Evolutionary conservation across 2,329 filamentous ascomycete species (phyloP).

Genomic region (Fusarium sp.): DNA sequence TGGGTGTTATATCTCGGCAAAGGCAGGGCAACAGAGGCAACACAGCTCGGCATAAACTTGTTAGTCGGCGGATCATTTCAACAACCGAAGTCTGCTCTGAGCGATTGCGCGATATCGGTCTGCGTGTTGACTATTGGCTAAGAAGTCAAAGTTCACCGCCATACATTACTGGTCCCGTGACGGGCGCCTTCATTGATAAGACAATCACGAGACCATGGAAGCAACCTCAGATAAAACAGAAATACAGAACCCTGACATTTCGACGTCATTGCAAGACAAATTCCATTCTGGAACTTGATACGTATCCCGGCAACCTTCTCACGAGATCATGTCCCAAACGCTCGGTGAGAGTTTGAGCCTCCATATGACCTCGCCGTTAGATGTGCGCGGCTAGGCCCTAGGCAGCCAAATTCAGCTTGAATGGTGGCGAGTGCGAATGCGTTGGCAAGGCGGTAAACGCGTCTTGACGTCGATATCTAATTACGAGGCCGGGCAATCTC

Average conservation of each 20-base stretch:
- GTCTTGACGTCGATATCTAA: slow-evolving; percentile 33
- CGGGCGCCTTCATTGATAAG: slow-evolving; percentile 12
- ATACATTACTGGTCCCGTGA: slow-evolving; percentile 30
- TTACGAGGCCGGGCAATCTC: slow-evolving; percentile 4
- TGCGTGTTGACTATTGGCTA: slow-evolving; percentile 13
- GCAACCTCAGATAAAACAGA: slow-evolving; percentile 23
- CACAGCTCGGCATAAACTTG: slow-evolving; percentile 16
- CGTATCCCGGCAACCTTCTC: slow-evolving; percentile 18
- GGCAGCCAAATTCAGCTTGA: slow-evolving; percentile 43
- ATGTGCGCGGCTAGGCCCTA: slow-evolving; percentile 26
- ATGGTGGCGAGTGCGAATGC: slow-evolving; percentile 41
- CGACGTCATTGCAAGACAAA: slow-evolving; percentile 36
- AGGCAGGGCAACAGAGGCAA: slow-evolving; percentile 12
- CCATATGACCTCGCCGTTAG: slow-evolving; percentile 26
- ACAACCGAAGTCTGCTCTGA: slow-evolving; percentile 11
- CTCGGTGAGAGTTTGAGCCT: slow-evolving; percentile 35
- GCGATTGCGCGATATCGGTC: slow-evolving; percentile 24
- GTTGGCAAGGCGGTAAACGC: slow-evolving; percentile 43
- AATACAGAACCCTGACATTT: slow-evolving; percentile 14
- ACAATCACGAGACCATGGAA: slow-evolving; percentile 35
- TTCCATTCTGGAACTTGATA: slow-evolving; percentile 28
- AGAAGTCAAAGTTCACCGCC: slow-evolving; percentile 32
- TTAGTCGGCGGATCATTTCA: slow-evolving; percentile 10
- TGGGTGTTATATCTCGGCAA: slow-evolving; percentile 37
- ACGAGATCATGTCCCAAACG: slow-evolving; percentile 34